These are phyloP conservation scores for Macrotyloma uniflorum DNA, from an alignment of 306 rosid genomes.

Conservation along the genomic window DNA sequence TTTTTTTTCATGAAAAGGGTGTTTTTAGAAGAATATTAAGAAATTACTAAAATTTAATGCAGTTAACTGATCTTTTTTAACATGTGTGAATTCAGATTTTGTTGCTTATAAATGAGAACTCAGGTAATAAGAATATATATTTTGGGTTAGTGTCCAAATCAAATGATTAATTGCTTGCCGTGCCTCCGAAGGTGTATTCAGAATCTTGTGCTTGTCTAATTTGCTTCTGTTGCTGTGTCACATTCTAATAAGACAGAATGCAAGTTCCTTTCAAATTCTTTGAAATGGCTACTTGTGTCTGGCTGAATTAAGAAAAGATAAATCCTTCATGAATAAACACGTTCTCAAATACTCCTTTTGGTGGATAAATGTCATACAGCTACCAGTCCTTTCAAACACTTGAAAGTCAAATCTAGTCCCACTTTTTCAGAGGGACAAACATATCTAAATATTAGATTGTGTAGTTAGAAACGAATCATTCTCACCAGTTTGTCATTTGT, in stretches of 20 bases:
- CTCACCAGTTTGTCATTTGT: neutral
- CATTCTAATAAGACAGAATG: conserved; percentile 26
- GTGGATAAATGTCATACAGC: conserved; percentile 8
- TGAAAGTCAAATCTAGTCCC: neutral
- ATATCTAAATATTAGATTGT: neutral
- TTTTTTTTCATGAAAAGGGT: no score
- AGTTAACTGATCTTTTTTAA: no score
- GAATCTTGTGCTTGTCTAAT: conserved; percentile 10
- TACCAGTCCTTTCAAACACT: conserved; percentile 19
- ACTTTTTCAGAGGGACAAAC: neutral
- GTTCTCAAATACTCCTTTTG: conserved; percentile 26
- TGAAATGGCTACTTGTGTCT: neutral
- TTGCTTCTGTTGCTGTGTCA: conserved; percentile 26
- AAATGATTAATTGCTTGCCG: conserved; percentile 18
- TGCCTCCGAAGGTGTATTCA: conserved; percentile 7
- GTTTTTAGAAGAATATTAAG: no score
- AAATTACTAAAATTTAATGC: no score
- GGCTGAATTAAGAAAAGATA: conserved; percentile 15
- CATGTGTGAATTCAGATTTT: no score
- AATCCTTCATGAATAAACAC: conserved; percentile 13
- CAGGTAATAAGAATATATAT: no score
- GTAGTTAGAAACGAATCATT: neutral
- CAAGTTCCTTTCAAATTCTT: conserved; percentile 37
- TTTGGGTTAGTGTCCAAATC: conserved; percentile 31
- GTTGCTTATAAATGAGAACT: no score